These are phyloP conservation scores for Paramecium caudatum DNA, from an alignment of 73 alveolate genomes.

Conservation along the genomic window DNA sequence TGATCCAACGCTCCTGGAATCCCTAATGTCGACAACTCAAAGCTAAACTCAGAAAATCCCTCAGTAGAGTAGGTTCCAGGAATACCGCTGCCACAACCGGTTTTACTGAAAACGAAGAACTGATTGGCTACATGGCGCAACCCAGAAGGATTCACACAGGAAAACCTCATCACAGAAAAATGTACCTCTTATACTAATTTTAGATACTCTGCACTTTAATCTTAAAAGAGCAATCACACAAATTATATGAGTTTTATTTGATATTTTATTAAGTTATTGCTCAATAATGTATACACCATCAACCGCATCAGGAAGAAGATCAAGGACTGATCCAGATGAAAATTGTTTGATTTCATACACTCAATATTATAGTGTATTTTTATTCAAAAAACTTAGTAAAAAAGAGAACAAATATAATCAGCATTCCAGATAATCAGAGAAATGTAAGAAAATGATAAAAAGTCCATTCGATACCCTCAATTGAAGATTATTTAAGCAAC, in stretches of 20 bases:
- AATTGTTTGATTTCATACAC: too few relatives aligned
- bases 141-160: neutral
- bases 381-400: too few relatives aligned
- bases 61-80: neutral
- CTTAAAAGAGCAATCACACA: neutral
- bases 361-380: too few relatives aligned
- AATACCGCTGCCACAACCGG: neutral
- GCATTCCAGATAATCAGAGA: too few relatives aligned
- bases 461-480: too few relatives aligned
- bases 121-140: neutral
- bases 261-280: neutral
- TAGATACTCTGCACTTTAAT: neutral
- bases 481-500: too few relatives aligned
- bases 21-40: neutral
- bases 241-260: neutral
- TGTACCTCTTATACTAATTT: neutral
- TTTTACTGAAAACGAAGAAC: neutral
- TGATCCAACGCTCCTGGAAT: constrained; percentile 10
- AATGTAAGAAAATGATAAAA: too few relatives aligned
- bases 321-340: neutral
- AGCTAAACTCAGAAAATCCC: neutral
- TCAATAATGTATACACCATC: neutral
- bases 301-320: neutral
- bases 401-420: too few relatives aligned
- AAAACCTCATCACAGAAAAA: neutral